A percentile compares a stretch with the other conserved stretches of the same genome.
Conservation (phyloP, 2,329 filamentous ascomycete genomes). For the Fusarium decemcellulare region DNA sequence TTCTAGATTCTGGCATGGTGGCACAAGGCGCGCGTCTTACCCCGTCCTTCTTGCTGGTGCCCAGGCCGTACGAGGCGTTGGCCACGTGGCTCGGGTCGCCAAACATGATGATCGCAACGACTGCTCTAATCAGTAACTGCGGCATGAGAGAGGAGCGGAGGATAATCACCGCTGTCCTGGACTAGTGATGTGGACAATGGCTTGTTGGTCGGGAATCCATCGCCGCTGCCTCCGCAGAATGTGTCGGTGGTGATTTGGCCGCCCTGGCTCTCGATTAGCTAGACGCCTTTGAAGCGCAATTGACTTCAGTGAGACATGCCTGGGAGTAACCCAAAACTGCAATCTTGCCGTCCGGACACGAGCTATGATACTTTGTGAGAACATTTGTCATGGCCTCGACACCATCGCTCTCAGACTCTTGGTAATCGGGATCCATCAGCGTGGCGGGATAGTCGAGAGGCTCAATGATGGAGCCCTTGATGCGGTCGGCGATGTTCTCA, state of each 20-base stretch:
- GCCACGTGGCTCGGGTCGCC: conserved; percentile 58
- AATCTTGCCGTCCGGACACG: conserved; percentile 57
- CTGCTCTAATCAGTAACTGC: conserved; percentile 45
- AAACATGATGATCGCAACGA: conserved; percentile 57
- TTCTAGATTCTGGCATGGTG: background rate
- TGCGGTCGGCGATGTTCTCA: conserved; percentile 47
- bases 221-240: conserved; percentile 55
- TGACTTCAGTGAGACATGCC: conserved; percentile 34
- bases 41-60: conserved; percentile 55
- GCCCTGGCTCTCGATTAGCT: conserved; percentile 46
- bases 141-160: background rate
- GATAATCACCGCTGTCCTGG: conserved; percentile 52
- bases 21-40: conserved; percentile 45
- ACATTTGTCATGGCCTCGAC: conserved; percentile 48
- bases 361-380: conserved; percentile 50
- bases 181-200: conserved; percentile 47
- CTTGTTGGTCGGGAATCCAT: conserved; percentile 44
- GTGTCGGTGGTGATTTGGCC: conserved; percentile 56
- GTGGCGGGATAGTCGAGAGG: conserved; percentile 57
- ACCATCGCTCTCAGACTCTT: conserved; percentile 53
- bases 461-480: conserved; percentile 53
- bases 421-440: conserved; percentile 50
- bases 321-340: conserved; percentile 60
- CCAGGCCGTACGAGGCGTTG: conserved; percentile 53
- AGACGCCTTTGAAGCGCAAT: background rate